Evolutionary conservation across 2,329 filamentous ascomycete species (phyloP).

Genomic region (Thielaviopsis ethacetica): DNA sequence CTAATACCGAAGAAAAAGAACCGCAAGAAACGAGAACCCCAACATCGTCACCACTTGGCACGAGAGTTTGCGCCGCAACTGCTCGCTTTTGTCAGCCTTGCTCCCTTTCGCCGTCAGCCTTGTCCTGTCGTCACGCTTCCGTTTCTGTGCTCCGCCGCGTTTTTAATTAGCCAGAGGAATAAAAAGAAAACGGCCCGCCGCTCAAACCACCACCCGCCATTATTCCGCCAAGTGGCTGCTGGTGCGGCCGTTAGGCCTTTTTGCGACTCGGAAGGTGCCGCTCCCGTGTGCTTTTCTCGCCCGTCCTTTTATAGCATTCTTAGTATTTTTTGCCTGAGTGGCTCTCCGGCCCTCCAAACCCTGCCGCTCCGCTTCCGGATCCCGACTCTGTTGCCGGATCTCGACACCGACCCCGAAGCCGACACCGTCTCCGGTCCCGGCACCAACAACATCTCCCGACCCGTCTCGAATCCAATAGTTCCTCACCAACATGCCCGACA

Average conservation of each 20-base stretch:
- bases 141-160: neutral
- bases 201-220: neutral
- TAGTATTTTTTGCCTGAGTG: no score
- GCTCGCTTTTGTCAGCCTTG: conserved; percentile 6
- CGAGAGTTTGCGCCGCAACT: neutral
- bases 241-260: neutral
- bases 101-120: conserved; percentile 2
- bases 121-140: conserved; percentile 11
- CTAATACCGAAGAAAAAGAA: no score
- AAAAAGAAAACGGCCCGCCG: no score
- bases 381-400: no score
- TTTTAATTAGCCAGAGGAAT: no score
- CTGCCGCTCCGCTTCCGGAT: neutral
- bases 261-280: neutral
- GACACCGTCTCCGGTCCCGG: no score
- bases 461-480: conserved; percentile 7
- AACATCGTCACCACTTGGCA: neutral
- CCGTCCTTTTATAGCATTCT: neutral
- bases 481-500: conserved; percentile 42
- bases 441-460: no score
- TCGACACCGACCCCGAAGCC: no score
- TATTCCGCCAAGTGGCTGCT: neutral
- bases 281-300: neutral
- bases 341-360: no score
- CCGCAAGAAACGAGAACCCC: neutral